These are phyloP conservation scores for Carex pumila DNA, from an alignment of 176 grass and related monocot species.

Conservation along the genomic window DNA sequence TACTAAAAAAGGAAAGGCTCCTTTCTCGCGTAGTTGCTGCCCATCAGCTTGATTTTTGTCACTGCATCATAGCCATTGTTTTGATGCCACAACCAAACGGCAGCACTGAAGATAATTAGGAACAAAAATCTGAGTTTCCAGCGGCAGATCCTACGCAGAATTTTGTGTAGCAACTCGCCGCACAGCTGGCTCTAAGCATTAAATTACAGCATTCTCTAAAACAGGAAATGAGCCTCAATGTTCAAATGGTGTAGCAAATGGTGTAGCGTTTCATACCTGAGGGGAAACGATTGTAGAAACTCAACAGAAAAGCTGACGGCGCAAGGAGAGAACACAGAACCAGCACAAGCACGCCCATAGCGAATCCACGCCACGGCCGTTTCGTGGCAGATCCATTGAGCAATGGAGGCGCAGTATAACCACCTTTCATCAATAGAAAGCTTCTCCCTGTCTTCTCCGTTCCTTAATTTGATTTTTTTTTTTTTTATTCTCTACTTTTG, in stretches of 20 bases:
- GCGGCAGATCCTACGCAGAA: not conserved
- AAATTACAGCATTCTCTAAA: not conserved
- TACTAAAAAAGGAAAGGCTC: not conserved
- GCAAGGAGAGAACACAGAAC: constrained; percentile 69
- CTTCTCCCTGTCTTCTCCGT: not conserved
- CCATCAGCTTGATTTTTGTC: not conserved
- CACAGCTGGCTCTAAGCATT: not conserved
- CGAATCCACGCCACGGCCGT: constrained; percentile 47
- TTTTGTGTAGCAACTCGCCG: not conserved
- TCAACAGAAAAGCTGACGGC: constrained; percentile 60
- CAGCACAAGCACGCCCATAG: constrained; percentile 47
- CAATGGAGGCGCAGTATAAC: constrained; percentile 22
- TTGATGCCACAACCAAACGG: not conserved
- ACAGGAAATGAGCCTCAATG: not conserved
- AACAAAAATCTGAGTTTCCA: not conserved
- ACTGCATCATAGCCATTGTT: not conserved
- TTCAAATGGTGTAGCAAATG: not conserved
- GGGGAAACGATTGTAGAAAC: constrained; percentile 44
- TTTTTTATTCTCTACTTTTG: not conserved
- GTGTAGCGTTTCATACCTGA: constrained; percentile 16
- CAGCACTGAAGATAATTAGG: not conserved
- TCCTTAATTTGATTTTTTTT: not conserved
- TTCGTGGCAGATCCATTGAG: constrained; percentile 25
- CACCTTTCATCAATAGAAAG: constrained; percentile 38
- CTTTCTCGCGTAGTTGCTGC: not conserved